These are phyloP conservation scores for Pelargonium cotyledonis DNA, from an alignment of 441 rosid species.

Conservation along the genomic window DNA sequence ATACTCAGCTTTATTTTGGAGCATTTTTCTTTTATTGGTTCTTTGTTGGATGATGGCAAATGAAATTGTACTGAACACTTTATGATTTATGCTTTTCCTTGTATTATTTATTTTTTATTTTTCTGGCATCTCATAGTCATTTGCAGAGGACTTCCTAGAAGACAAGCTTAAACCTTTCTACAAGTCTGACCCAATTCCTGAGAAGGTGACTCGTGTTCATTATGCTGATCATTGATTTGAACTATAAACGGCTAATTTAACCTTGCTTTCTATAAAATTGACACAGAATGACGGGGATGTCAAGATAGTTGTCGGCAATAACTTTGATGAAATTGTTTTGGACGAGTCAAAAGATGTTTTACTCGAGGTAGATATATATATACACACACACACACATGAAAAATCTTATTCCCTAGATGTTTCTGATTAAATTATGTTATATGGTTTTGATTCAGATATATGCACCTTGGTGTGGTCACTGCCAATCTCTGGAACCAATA, in stretches of 20 bases:
- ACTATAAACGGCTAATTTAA: background rate
- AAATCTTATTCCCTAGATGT: background rate
- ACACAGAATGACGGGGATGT: constrained; percentile 85
- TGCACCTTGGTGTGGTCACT: constrained; percentile 99
- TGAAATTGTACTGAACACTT: background rate
- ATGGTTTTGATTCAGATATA: constrained; percentile 46
- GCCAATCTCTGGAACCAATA: constrained; percentile 89
- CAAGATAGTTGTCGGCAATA: constrained; percentile 81
- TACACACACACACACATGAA: background rate
- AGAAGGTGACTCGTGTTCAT: constrained; percentile 25
- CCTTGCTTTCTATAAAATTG: constrained; percentile 16
- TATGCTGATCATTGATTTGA: background rate
- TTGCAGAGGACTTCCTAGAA: constrained; percentile 59
- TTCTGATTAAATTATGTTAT: background rate
- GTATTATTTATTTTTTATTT: background rate
- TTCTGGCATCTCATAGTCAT: constrained; percentile 29
- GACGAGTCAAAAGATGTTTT: constrained; percentile 95
- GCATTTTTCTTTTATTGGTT: background rate
- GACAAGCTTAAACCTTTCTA: constrained; percentile 67
- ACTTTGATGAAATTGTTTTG: constrained; percentile 82
- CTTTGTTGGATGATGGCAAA: background rate
- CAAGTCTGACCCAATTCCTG: constrained; percentile 81
- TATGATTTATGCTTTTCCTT: background rate
- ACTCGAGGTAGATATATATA: constrained; percentile 78
- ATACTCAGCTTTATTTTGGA: background rate